phyloP scores from a whole-genome alignment of 1,284 basidiomycete species.

The Tausonia pullulans region DNA sequence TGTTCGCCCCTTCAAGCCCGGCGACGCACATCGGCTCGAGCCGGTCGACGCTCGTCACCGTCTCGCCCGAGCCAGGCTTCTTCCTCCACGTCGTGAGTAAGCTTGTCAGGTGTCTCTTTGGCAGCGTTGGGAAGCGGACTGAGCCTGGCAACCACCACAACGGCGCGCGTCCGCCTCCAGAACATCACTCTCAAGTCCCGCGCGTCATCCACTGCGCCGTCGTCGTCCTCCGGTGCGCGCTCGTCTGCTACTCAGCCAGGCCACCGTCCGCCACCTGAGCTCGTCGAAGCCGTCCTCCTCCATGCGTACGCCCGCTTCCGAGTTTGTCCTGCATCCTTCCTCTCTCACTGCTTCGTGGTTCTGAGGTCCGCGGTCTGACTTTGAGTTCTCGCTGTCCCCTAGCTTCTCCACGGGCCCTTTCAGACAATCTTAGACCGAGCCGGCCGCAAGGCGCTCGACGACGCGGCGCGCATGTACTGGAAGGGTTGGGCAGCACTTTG shows the following conservation, averaged over 20 bases:
- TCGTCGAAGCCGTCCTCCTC: not conserved
- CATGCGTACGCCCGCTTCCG: not conserved
- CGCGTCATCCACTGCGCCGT: too few relatives aligned
- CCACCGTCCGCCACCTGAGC: not conserved
- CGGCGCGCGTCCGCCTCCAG: not conserved
- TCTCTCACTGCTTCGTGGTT: not conserved
- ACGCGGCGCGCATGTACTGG: not conserved
- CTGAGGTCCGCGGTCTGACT: not conserved
- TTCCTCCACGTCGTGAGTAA: not conserved
- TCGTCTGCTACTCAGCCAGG: not conserved
- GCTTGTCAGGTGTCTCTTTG: not conserved
- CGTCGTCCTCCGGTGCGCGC: not conserved
- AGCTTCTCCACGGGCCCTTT: constrained; percentile 1
- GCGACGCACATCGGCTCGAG: not conserved
- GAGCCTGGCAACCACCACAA: not conserved
- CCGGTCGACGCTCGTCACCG: not conserved
- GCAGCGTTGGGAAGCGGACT: not conserved
- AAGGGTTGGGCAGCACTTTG: not conserved
- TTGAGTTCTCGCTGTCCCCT: not conserved
- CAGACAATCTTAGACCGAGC: not conserved
- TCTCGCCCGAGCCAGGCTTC: constrained; percentile 3
- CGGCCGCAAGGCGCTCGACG: not conserved
- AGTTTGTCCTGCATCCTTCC: not conserved
- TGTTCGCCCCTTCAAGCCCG: not conserved
- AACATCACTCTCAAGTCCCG: too few relatives aligned